Evolutionary conservation across 1,284 basidiomycete genomes (phyloP), one percentile per base, ranked within the genome.

Genomic region (Naganishia sp.): DNA sequence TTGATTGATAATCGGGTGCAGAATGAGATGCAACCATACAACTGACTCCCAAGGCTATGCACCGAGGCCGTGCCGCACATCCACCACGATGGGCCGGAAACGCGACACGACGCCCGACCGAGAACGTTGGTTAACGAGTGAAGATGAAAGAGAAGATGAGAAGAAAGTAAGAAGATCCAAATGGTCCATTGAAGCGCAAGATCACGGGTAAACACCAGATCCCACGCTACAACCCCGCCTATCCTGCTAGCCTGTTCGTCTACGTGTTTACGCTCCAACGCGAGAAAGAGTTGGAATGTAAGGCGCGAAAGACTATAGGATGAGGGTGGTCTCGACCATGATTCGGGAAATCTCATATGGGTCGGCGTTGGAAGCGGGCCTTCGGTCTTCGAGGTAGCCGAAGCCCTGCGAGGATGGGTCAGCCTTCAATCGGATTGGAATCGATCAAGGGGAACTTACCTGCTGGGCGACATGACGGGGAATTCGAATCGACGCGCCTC

Each of bases 301-400:
- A 28, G 35, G 39, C 52, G 52, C 32, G 32, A 54, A 39, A 61
- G 47, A 47, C 47, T 74, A 73, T 70, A 75, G 73, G 68, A 79
- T 76, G 55, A 83, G 73, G 42, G 91, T 94, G 63, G 95, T 97
- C 84, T 96, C 92, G 70, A 94, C 90, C 72, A 98, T 89, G 81
- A 95, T 96, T 74, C 84, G 80, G 45, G 90, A 74, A 66, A 93
- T 90, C 69, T 89, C 88, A 80, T 94, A 94, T 39, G 92, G 90
- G 80, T 94, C 91, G 73, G 97, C 91, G 85, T 99, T 99, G 77
- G 94, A 97, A 63, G 95, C 95, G 42, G 94, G 94, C 72, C 94
- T 91, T 72, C 94, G 87, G 82, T 95, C 93, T 81, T 97, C 94
- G 73, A 98, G 83, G 85, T 99, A 99, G 50, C 96, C 95, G 78